phyloP scores from a whole-genome alignment of 176 grass and related monocot species.

The Chrysopogon serrulatus region DNA sequence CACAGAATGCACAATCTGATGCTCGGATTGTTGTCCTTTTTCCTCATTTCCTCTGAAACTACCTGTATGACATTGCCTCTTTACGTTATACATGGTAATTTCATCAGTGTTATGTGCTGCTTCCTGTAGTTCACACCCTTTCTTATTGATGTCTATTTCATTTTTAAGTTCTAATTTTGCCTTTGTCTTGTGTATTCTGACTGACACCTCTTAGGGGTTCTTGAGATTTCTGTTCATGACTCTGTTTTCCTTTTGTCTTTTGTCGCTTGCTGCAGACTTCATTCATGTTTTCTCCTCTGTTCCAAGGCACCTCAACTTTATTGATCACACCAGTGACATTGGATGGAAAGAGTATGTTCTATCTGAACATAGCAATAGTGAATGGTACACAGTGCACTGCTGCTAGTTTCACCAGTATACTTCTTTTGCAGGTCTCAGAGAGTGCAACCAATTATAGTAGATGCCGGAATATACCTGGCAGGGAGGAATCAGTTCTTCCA shows the following conservation, averaged over 20 bases:
- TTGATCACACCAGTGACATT: constrained; percentile 92
- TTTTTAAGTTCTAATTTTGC: not conserved
- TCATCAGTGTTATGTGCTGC: not conserved
- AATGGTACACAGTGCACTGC: not conserved
- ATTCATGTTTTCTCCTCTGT: constrained; percentile 95
- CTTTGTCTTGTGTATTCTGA: not conserved
- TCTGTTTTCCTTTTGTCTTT: not conserved
- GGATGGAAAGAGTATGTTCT: constrained; percentile 96
- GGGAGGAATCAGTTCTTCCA: constrained; percentile 89
- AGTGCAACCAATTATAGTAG: constrained; percentile 95
- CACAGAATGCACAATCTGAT: not conserved
- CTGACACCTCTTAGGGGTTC: not conserved
- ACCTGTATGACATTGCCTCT: not conserved
- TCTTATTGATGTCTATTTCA: not conserved
- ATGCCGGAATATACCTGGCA: constrained; percentile 96
- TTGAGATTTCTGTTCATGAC: not conserved
- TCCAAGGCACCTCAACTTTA: constrained; percentile 87
- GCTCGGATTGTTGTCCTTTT: not conserved
- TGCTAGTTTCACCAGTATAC: constrained; percentile 37
- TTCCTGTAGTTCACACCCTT: not conserved
- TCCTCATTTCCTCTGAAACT: not conserved
- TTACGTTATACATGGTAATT: not conserved
- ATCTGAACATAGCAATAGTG: not conserved
- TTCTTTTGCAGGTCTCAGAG: constrained; percentile 59
- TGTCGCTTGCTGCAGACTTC: constrained; percentile 59